phyloP scores from a whole-genome alignment of 495 filamentous ascomycete species.

The Chaetomium tenue region DNA sequence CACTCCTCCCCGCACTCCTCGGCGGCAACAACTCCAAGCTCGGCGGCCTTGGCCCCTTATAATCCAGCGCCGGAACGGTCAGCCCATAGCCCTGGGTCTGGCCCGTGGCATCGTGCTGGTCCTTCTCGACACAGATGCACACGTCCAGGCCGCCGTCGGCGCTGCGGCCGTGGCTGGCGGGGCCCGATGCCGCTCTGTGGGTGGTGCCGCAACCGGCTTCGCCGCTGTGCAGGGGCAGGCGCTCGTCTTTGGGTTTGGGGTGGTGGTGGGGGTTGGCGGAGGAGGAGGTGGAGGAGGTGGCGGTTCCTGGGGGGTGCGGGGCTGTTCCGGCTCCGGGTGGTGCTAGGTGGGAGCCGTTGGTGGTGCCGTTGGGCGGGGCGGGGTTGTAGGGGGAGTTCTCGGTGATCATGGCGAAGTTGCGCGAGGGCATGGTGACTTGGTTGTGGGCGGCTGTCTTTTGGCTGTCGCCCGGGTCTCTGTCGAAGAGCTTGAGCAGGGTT shows the following conservation, averaged over 20 bases:
- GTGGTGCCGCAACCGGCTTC: constrained; percentile 63
- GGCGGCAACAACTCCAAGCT: constrained; percentile 20
- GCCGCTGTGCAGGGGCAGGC: constrained; percentile 60
- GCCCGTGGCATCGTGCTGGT: constrained; percentile 62
- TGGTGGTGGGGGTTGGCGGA: constrained; percentile 7
- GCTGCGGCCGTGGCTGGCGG: constrained; percentile 51
- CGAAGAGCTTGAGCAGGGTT: constrained; percentile 81
- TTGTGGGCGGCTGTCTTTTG: constrained; percentile 69
- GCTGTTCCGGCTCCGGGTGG: not conserved
- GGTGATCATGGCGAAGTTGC: constrained; percentile 83
- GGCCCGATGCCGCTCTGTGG: constrained; percentile 54
- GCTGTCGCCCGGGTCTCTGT: constrained; percentile 71
- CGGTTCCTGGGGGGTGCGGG: constrained; percentile 1
- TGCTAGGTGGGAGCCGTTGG: not conserved
- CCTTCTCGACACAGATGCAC: constrained; percentile 65
- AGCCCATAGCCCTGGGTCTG: constrained; percentile 68
- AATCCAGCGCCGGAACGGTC: constrained; percentile 51
- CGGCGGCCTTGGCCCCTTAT: constrained; percentile 25
- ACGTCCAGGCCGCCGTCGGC: constrained; percentile 66
- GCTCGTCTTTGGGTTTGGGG: constrained; percentile 53
- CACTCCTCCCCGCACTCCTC: constrained; percentile 13
- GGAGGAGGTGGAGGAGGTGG: constrained; percentile 12
- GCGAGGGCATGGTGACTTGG: constrained; percentile 82
- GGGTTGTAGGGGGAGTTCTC: constrained; percentile 56
- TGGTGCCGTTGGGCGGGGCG: constrained; percentile 23